Evolutionary conservation across 305 asterid species (phyloP).

Genomic region (Withania somnifera): DNA sequence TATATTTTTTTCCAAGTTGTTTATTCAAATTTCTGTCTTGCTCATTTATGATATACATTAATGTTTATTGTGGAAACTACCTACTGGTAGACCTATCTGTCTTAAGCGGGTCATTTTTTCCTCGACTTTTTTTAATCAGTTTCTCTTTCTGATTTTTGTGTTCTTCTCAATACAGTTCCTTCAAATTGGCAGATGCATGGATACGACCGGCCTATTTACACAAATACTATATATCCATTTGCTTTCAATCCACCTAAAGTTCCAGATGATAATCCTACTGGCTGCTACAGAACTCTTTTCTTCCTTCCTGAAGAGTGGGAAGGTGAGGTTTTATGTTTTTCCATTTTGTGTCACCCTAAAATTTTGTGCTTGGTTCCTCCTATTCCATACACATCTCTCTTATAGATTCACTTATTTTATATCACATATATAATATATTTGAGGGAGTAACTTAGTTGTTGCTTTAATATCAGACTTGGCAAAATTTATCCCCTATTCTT

Average conservation of each 20-base stretch:
- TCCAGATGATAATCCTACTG: constrained; percentile 93
- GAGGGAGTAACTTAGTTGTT: neutral
- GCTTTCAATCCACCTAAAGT: constrained; percentile 86
- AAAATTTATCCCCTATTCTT: neutral
- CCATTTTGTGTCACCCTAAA: neutral
- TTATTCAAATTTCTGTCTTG: neutral
- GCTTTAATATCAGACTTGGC: neutral
- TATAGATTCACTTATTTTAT: neutral
- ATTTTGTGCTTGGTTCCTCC: neutral
- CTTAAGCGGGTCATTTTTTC: neutral
- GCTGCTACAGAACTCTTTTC: constrained; percentile 87
- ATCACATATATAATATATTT: neutral
- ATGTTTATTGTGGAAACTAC: neutral
- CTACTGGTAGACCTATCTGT: neutral
- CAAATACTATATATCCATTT: constrained; percentile 78
- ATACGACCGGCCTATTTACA: constrained; percentile 82
- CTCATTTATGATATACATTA: neutral
- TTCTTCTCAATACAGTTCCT: constrained; percentile 64
- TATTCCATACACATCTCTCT: neutral
- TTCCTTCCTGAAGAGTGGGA: constrained; percentile 87
- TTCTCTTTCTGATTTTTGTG: constrained; percentile 17
- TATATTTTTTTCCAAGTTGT: neutral
- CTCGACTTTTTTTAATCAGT: constrained; percentile 8
- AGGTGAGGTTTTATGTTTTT: constrained; percentile 38
- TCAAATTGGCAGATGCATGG: constrained; percentile 99